Conservation (phyloP, 2,329 filamentous ascomycete species). For the Ceratocystis cubensis region DNA sequence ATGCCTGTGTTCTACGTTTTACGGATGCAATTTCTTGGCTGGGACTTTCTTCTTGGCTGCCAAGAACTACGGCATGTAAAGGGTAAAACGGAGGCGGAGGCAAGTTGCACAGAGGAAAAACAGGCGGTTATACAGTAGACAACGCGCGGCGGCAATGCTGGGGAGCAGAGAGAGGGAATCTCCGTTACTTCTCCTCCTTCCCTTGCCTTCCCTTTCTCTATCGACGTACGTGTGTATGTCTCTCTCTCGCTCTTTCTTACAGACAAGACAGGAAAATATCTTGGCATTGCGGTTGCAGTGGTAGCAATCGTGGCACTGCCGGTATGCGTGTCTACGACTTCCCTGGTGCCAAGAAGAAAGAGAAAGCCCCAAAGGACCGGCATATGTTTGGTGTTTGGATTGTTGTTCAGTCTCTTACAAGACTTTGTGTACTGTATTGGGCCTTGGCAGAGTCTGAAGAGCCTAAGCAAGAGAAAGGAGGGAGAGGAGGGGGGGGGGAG, state of each 20-base stretch:
- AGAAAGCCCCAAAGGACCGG: conserved; percentile 5
- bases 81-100: background rate
- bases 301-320: conserved; percentile 5
- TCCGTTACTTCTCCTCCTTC: background rate
- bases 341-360: conserved; percentile 2
- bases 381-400: conserved; percentile 8
- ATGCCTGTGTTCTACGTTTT: background rate
- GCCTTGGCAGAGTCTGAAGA: conserved; percentile 4
- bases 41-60: background rate
- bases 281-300: background rate
- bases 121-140: conserved; percentile 1
- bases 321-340: conserved; percentile 8
- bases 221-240: too few relatives aligned
- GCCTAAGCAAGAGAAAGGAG: background rate
- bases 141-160: background rate
- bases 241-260: background rate
- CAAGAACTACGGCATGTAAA: conserved; percentile 2
- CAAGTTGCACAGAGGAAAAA: conserved; percentile 3
- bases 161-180: background rate
- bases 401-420: conserved; percentile 4
- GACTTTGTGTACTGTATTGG: background rate
- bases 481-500: background rate
- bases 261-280: background rate
- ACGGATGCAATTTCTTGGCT: conserved; percentile 2
- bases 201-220: background rate